phyloP scores from a whole-genome alignment of 495 filamentous ascomycete species.

The Annulohypoxylon bovei region DNA sequence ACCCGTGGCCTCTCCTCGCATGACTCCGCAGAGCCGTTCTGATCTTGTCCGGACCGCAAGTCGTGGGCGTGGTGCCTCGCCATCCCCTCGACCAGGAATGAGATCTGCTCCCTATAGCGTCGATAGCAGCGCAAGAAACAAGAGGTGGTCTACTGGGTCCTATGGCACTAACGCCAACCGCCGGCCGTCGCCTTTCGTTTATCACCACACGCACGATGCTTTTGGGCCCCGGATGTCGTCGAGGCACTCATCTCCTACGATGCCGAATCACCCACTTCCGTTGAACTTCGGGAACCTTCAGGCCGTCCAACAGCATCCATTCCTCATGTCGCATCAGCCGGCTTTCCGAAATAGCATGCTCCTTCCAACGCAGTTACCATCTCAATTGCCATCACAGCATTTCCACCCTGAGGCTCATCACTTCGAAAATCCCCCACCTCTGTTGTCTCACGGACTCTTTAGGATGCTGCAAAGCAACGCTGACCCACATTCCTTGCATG shows the following conservation, averaged over 20 bases:
- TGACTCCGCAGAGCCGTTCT: constrained; percentile 64
- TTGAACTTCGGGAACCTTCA: constrained; percentile 64
- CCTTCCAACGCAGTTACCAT: constrained; percentile 51
- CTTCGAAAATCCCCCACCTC: constrained; percentile 62
- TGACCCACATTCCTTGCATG: constrained; percentile 67
- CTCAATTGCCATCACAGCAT: constrained; percentile 57
- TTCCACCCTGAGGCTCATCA: constrained; percentile 59
- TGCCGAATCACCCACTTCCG: constrained; percentile 61
- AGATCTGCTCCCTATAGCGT: constrained; percentile 71
- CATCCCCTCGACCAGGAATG: constrained; percentile 70
- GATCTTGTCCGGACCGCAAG: constrained; percentile 68
- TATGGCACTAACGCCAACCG: constrained; percentile 63
- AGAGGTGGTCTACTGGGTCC: constrained; percentile 77
- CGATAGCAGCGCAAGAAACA: constrained; percentile 66
- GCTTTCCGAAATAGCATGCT: constrained; percentile 60
- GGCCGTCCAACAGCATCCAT: constrained; percentile 62
- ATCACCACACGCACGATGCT: constrained; percentile 61
- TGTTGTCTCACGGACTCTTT: constrained; percentile 71
- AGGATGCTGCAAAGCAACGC: constrained; percentile 75
- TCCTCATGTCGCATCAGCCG: constrained; percentile 59
- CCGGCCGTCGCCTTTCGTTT: constrained; percentile 64
- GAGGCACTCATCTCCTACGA: constrained; percentile 64
- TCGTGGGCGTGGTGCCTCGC: constrained; percentile 68
- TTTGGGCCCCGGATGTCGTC: constrained; percentile 60
- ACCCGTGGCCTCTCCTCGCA: constrained; percentile 67